Base-by-base conservation (phyloP, 2,329 filamentous ascomycete genomes). In the Fusarium scirpi region DNA sequence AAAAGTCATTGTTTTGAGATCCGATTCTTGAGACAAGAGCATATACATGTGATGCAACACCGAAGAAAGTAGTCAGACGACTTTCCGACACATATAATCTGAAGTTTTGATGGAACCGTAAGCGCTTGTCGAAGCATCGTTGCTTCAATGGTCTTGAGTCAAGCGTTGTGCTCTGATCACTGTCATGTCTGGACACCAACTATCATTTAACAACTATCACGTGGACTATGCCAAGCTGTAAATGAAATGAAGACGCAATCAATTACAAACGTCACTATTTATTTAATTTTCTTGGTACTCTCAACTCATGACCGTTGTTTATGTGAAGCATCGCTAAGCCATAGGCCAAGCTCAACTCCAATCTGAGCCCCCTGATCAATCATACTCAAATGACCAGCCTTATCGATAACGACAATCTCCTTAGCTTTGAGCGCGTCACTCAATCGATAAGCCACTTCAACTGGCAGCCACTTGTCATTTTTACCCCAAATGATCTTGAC, bases 401-500 rank as follows among this genome's bases (percentile, higher is more conserved):
- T 67, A 27, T 71, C 69, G 30, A 77, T 77, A 70, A 81, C 52
- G 4, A 81, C 76, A 38, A 80, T 72, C 20, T 80, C 77, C n/a
- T 71, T 71, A 4, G 77, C 72, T 32, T 75, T 75, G 5, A 78
- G 71, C 22, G 83, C 58, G 46, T 74, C 65, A 3, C 74, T 68
- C 25, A 76, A 53, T 29, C 67, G 67, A 29, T 46, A 38, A 5
- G 83, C 81, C 29, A 75, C 79, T 52, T 82, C 78, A 1, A 78
- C 76, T 0, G 81, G 82, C 47, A 85, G 79, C 83, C 83, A 85
- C 38, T 63, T 63, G 63, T 85, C 83, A 5, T 83, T 70, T 25
- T 74, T 76, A 2, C 82, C 83, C 83, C 83, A 85, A 10, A 85
- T 76, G 8, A 85, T 74, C 62, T 77, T 81, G 8, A 84, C 79